phyloP scores from a whole-genome alignment of 2,329 filamentous ascomycete genomes.

The Aaosphaeria pasadenensis region DNA sequence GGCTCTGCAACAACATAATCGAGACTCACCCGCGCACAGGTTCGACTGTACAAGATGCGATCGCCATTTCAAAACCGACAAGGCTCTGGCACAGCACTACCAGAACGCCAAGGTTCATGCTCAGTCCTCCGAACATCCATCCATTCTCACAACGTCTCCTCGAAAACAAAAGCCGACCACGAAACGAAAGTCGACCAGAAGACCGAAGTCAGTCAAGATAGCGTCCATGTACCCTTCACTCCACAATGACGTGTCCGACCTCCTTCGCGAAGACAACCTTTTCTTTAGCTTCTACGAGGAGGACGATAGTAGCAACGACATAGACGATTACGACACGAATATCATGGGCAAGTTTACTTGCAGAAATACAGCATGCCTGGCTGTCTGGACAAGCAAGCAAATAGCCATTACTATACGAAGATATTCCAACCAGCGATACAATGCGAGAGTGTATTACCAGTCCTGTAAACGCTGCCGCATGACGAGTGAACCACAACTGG shows the following conservation, averaged over 20 bases:
- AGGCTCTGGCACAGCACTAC: too few species aligned
- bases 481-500: slow-evolving; percentile 33
- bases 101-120: neutral
- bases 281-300: slow-evolving; percentile 33
- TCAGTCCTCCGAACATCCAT: slow-evolving; percentile 1
- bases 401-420: slow-evolving; percentile 44
- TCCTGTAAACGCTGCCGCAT: slow-evolving; percentile 36
- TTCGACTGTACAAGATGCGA: too few species aligned
- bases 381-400: slow-evolving; percentile 40
- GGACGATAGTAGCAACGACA: slow-evolving; percentile 14
- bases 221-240: slow-evolving; percentile 15
- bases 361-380: slow-evolving; percentile 27
- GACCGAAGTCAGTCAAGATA: slow-evolving; percentile 4
- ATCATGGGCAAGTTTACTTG: slow-evolving; percentile 44
- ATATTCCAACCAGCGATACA: slow-evolving; percentile 36
- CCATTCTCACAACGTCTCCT: slow-evolving; percentile 3
- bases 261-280: slow-evolving; percentile 29
- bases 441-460: slow-evolving; percentile 46
- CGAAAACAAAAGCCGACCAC: slow-evolving; percentile 2
- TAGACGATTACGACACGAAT: slow-evolving; percentile 37
- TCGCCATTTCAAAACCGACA: too few species aligned
- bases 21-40: too few species aligned
- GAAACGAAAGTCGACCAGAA: slow-evolving; percentile 7
- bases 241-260: slow-evolving; percentile 27
- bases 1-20: too few species aligned